These are phyloP conservation scores for Asclepias syriaca DNA, from an alignment of 257 asterid species.

Conservation along the genomic window DNA sequence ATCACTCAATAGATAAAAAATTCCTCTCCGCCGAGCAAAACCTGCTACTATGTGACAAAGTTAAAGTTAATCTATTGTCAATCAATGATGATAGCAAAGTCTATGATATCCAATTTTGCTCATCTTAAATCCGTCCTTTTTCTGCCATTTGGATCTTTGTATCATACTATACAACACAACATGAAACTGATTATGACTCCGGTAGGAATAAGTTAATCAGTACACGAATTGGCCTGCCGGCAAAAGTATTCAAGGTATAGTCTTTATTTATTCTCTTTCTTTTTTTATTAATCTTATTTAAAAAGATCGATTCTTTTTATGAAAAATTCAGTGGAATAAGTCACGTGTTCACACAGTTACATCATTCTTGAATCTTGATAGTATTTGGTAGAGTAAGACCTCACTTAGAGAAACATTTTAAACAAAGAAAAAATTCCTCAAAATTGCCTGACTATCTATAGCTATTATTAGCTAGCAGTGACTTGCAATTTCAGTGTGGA, in stretches of 20 bases:
- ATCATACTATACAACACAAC: neutral
- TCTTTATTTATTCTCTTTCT: neutral
- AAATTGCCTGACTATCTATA: no score
- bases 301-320: slow-evolving; percentile 9
- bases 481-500: no score
- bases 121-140: neutral
- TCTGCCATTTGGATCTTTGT: slow-evolving; percentile 1
- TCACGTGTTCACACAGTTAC: neutral
- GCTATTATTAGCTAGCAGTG: no score
- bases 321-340: neutral
- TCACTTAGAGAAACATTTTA: neutral
- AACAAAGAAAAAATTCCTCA: no score
- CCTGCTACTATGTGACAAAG: neutral
- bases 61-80: neutral
- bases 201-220: neutral
- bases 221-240: slow-evolving; percentile 4
- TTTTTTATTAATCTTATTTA: neutral
- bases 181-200: neutral
- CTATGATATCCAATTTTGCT: neutral
- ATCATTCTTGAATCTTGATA: neutral
- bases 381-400: neutral
- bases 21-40: neutral
- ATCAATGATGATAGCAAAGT: neutral
- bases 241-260: neutral
- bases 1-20: neutral